phyloP scores from a whole-genome alignment of 371 early-diverging fungal species.

The Mortierella sp. region DNA sequence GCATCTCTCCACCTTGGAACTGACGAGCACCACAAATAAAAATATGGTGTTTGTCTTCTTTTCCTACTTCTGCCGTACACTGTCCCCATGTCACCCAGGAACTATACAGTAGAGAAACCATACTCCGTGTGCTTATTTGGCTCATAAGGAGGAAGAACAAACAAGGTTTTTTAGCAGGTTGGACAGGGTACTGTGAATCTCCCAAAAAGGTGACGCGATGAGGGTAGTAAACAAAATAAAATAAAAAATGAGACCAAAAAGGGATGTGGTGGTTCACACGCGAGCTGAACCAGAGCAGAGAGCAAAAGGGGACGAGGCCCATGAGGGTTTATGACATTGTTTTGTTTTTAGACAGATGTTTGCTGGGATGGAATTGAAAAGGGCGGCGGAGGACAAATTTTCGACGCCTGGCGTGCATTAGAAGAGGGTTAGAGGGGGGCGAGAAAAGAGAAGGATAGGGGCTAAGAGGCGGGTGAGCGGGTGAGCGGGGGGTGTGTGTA shows the following conservation, averaged over 20 bases:
- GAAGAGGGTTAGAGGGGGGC: not conserved
- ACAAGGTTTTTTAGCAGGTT: not conserved
- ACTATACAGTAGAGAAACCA: not conserved
- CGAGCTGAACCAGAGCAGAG: not conserved
- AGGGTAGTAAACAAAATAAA: not conserved
- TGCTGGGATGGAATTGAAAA: conserved; percentile 5
- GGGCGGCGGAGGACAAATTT: conserved; percentile 14
- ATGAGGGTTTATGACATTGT: not conserved
- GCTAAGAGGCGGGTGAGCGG: too few relatives aligned
- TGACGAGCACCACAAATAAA: too few relatives aligned
- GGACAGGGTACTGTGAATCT: not conserved
- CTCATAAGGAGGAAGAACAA: not conserved
- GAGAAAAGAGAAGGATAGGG: not conserved
- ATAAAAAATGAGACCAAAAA: not conserved
- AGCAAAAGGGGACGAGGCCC: not conserved
- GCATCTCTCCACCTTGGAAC: too few relatives aligned
- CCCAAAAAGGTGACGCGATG: conserved; percentile 11
- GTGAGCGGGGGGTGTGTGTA: too few relatives aligned
- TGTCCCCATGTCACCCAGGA: not conserved
- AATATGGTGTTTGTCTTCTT: not conserved
- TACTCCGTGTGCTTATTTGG: not conserved
- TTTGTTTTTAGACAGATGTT: not conserved
- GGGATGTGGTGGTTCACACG: conserved; percentile 1
- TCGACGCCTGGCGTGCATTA: conserved; percentile 1
- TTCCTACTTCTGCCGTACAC: not conserved